Evolutionary conservation across 2,329 filamentous ascomycete genomes (phyloP).

Genomic region (Neurospora sp.): DNA sequence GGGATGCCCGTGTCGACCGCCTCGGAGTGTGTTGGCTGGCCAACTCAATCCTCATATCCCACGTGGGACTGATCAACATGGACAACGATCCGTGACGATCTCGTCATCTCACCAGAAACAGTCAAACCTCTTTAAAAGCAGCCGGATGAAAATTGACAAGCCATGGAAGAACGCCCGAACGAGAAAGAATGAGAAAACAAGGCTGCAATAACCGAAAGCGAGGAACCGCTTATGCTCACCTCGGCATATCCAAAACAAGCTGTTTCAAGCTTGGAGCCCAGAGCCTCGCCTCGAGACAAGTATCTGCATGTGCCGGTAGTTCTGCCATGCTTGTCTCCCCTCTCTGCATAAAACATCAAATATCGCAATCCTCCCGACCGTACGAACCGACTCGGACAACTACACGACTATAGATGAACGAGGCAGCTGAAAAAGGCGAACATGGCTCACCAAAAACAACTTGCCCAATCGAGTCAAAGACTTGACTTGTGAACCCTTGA

Average conservation of each 20-base stretch:
- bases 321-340: neutral
- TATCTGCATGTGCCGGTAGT: neutral
- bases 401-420: neutral
- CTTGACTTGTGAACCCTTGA: neutral
- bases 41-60: neutral
- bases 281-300: neutral
- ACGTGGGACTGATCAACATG: neutral
- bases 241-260: neutral
- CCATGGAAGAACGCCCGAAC: neutral
- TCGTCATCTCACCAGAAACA: neutral
- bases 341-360: neutral
- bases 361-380: neutral
- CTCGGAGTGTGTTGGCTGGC: neutral
- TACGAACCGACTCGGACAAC: neutral
- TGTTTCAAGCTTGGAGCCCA: neutral
- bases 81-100: neutral
- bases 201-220: neutral
- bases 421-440: neutral
- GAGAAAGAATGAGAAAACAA: neutral
- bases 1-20: neutral
- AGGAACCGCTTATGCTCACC: neutral
- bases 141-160: neutral
- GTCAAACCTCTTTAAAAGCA: neutral
- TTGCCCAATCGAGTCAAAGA: neutral
- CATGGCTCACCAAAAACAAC: neutral